Percentiles rank a stretch among this genome's conserved stretches.
These are phyloP conservation scores for Xanthoconium purpureum DNA, from an alignment of 768 basidiomycete species.

Conservation along the genomic window DNA sequence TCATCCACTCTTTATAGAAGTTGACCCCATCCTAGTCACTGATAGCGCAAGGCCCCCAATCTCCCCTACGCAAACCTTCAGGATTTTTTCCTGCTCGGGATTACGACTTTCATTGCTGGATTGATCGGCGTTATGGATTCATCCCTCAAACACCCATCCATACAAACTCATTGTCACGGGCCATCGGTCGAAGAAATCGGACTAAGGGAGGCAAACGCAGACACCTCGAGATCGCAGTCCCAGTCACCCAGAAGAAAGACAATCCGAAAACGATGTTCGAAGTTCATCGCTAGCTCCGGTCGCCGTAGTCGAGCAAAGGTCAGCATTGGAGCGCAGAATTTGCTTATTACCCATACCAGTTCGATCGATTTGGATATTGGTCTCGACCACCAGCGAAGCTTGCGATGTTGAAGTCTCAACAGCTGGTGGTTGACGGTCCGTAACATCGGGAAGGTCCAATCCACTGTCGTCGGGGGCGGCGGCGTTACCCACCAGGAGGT, in stretches of 20 bases:
- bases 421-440: no score
- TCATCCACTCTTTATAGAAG: background rate
- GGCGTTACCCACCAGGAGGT: no score
- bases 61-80: conserved; percentile 87
- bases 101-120: conserved; percentile 86
- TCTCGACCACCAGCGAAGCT: no score
- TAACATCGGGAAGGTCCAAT: no score
- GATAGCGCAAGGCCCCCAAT: conserved; percentile 88
- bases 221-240: background rate
- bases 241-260: conserved; percentile 24
- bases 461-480: no score
- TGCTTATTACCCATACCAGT: no score
- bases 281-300: conserved; percentile 48
- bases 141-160: conserved; percentile 93
- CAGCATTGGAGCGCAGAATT: no score
- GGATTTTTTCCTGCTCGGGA: conserved; percentile 90
- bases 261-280: conserved; percentile 6
- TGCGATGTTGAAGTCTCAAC: no score
- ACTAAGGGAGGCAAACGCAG: conserved; percentile 33
- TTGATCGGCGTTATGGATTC: conserved; percentile 77
- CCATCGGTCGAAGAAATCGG: conserved; percentile 35
- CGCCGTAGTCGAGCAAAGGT: conserved; percentile 88
- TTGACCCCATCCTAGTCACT: conserved; percentile 55
- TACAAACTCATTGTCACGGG: conserved; percentile 75
- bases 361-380: no score